These are phyloP conservation scores for Gaultheria prostrata DNA, from an alignment of 148 eudicot genomes.

Conservation along the genomic window DNA sequence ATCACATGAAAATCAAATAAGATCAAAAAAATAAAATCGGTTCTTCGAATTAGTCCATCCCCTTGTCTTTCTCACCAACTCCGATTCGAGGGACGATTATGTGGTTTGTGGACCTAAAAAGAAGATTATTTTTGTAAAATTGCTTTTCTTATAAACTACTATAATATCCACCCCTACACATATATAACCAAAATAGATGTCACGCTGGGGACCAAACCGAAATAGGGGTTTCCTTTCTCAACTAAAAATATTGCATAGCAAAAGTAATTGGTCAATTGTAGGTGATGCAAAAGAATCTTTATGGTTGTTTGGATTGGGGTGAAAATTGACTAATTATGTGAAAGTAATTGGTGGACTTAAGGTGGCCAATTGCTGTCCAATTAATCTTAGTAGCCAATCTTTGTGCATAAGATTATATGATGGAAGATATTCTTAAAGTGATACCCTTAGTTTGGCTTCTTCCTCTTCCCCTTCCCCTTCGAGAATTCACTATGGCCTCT, in stretches of 20 bases:
- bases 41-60: no score
- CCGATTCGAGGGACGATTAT: no score
- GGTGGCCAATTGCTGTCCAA: background rate
- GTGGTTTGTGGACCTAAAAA: no score
- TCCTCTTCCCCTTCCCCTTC: background rate
- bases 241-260: background rate
- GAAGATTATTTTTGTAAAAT: no score
- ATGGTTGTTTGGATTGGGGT: slow-evolving; percentile 2
- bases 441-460: background rate
- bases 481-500: no score
- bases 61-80: no score
- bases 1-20: background rate
- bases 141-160: no score
- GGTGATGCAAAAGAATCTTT: slow-evolving; percentile 2
- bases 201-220: background rate
- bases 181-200: background rate
- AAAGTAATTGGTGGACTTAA: background rate
- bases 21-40: background rate
- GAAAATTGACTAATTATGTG: background rate
- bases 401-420: background rate
- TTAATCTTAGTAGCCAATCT: background rate
- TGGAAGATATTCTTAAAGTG: background rate
- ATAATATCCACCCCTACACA: no score
- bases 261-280: background rate
- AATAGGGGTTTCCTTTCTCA: background rate